These are phyloP conservation scores for Neurospora sp. DNA, from an alignment of 2,329 filamentous ascomycete species.

Conservation along the genomic window DNA sequence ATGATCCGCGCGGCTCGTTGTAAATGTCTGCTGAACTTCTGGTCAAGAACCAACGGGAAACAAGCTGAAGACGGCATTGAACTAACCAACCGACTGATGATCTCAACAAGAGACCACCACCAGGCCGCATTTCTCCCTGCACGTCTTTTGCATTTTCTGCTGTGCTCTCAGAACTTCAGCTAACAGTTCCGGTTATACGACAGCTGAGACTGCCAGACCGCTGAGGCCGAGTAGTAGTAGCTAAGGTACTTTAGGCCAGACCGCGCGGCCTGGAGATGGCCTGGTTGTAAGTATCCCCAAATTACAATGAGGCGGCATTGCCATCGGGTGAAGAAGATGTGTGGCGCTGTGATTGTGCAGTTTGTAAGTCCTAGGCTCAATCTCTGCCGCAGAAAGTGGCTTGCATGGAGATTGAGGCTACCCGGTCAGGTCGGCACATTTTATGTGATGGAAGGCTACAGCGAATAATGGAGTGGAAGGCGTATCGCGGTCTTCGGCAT, in stretches of 20 bases:
- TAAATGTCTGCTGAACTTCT: neutral
- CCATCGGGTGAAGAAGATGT: neutral
- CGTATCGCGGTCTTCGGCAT: neutral
- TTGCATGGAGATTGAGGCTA: neutral
- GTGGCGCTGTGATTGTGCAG: neutral
- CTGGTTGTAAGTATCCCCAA: neutral
- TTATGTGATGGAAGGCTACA: neutral
- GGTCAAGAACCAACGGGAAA: neutral
- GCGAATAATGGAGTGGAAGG: neutral
- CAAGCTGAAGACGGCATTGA: neutral
- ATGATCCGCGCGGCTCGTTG: neutral
- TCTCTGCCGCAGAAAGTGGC: neutral
- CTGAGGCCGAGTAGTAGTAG: neutral
- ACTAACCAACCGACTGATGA: neutral
- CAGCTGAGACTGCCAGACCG: neutral
- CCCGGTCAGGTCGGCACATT: neutral
- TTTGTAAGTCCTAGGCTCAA: neutral
- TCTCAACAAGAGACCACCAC: neutral
- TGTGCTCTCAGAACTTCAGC: neutral
- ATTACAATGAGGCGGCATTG: neutral
- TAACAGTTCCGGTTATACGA: neutral
- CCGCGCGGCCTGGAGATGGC: neutral
- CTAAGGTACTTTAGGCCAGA: neutral
- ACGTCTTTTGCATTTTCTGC: neutral
- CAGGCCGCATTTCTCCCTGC: neutral